Conservation (phyloP, 257 asterid species). For the Nemophila menziesii region DNA sequence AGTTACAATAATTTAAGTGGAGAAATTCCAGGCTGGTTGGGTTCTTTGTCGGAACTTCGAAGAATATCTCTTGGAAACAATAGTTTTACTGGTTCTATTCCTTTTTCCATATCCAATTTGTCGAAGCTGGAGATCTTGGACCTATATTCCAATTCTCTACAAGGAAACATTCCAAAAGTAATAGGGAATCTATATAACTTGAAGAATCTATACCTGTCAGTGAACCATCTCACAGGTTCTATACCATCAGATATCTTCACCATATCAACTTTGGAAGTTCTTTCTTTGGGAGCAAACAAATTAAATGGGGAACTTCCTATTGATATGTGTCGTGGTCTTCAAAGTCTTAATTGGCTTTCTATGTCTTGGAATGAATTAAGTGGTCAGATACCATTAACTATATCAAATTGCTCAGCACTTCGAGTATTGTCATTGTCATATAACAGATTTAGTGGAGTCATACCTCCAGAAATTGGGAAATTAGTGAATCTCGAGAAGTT, state of each 20-base stretch:
- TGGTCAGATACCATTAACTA: constrained; percentile 7
- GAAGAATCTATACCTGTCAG: accelerated
- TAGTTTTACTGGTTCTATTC: not conserved
- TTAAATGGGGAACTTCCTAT: constrained; percentile 3
- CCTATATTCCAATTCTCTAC: constrained; percentile 3
- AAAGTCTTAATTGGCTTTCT: not conserved
- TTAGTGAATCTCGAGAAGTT: no score
- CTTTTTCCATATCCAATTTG: constrained; percentile 8
- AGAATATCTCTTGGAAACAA: not conserved
- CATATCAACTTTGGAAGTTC: not conserved
- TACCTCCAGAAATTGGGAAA: not conserved
- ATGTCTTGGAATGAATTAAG: not conserved
- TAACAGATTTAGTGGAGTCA: constrained; percentile 5
- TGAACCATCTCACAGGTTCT: constrained; percentile 2
- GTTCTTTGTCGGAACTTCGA: not conserved
- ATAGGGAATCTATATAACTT: constrained; percentile 10
- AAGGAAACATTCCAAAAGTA: constrained; percentile 20
- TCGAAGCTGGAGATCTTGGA: constrained; percentile 2
- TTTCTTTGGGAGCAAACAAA: not conserved
- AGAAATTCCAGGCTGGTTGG: constrained; percentile 7
- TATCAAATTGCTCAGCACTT: constrained; percentile 4
- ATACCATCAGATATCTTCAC: constrained; percentile 7
- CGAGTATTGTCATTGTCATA: not conserved
- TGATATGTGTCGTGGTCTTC: constrained; percentile 1
- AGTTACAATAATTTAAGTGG: constrained; percentile 1